Base-by-base conservation (phyloP, 2,329 filamentous ascomycete species). In the Apiospora koreana region DNA sequence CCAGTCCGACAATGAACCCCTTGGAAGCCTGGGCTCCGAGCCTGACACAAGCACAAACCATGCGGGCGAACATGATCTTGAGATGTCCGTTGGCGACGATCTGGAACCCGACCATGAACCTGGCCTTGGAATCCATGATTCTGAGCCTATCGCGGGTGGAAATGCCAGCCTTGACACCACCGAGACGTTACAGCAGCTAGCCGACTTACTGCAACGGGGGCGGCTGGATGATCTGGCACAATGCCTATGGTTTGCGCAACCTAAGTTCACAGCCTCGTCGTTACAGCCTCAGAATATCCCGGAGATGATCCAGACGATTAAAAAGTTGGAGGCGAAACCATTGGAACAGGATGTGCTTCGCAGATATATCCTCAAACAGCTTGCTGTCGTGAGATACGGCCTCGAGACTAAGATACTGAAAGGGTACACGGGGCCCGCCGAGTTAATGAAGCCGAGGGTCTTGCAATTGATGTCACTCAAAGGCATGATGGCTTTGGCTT, bases 311-410 rank as follows among this genome's bases (percentile, higher is more conserved):
- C 48, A 28, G 48, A 23, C 48, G 48, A 54, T 54, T 14, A 54
- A 54, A 23, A 16, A 23, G 16, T 54, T 54, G 48, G 48, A 54
- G 25, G 48, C 18, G 48, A 14, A 54, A 54, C 28, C 48, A 54
- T 54, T 54, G 48, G 18, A 54, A 54, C 48, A 54, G 10, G 48
- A 14, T 14, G 25, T 54, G 28, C 48, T 54, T 23, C 48, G 48
- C 48, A 28, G 48, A 54, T 54, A 54, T 54, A 28, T 54, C 48
- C 48, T 54, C 48, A 54, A 54, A 54, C 48, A 54, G 48, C 48
- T 54, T 54, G 48, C 18, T 54, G 16, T 14, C 12, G 23, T 28
- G 48, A 54, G 48, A 54, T 4, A 16, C 48, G 28, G 23, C 48
- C 16, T 54, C 48, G 23, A 54, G 18, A 8, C 48, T 54, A 10